These are phyloP conservation scores for Boletus vermiculosoides DNA, from an alignment of 768 basidiomycete genomes.

Conservation along the genomic window DNA sequence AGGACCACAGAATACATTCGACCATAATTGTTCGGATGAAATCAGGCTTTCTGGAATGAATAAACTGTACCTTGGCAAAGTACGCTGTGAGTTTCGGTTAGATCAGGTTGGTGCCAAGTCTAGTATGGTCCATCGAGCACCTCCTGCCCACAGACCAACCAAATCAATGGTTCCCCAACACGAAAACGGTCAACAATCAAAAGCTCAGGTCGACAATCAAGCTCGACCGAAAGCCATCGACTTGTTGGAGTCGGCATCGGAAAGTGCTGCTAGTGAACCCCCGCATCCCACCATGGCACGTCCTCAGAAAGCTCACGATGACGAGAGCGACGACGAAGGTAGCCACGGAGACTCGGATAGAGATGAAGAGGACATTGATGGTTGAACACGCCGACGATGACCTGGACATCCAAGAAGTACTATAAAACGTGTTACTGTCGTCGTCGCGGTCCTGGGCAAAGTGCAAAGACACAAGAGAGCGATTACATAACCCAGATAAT, in stretches of 20 bases:
- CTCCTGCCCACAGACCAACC: neutral
- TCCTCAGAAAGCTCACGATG: slow-evolving; percentile 5
- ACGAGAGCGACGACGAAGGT: slow-evolving; percentile 28
- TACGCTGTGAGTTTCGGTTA: too few relatives aligned
- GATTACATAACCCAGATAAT: slow-evolving; percentile 30
- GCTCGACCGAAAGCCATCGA: slow-evolving; percentile 15
- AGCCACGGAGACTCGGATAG: slow-evolving; percentile 26
- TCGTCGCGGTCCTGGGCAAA: slow-evolving; percentile 19
- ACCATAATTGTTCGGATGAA: too few relatives aligned
- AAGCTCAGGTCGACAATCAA: slow-evolving; percentile 2
- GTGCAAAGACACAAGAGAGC: neutral
- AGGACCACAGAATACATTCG: too few relatives aligned
- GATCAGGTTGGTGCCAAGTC: too few relatives aligned
- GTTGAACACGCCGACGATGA: slow-evolving; percentile 14
- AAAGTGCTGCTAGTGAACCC: neutral
- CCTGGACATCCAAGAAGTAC: neutral
- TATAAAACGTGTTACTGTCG: slow-evolving; percentile 11
- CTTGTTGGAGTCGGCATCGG: too few relatives aligned
- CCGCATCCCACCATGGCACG: neutral
- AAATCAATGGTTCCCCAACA: neutral
- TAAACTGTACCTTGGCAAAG: too few relatives aligned
- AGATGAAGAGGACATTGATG: slow-evolving; percentile 33
- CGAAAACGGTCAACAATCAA: slow-evolving; percentile 3
- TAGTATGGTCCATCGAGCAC: too few relatives aligned
- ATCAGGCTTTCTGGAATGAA: too few relatives aligned